Percentiles rank a stretch among this genome's conserved stretches.
Conservation (phyloP, 163 green algal species). For the Scenedesmus sp. region DNA sequence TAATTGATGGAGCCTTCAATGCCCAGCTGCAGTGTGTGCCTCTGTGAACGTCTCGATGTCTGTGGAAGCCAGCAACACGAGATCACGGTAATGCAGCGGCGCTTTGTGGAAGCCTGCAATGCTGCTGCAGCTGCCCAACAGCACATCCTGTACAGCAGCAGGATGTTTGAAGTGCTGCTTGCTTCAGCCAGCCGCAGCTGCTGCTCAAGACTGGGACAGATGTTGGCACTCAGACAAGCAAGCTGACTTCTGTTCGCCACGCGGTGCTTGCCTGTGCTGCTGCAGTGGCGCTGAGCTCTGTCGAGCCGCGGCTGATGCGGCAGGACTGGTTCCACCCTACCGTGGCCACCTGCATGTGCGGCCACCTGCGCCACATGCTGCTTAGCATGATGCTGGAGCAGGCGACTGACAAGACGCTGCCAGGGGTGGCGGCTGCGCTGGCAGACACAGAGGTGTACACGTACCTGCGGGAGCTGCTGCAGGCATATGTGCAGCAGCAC, state of each 20-base stretch:
- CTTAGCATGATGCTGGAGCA: constrained; percentile 39
- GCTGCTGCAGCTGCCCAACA: no score
- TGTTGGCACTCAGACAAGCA: not conserved
- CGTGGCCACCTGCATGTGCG: constrained; percentile 70
- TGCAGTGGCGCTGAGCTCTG: constrained; percentile 4
- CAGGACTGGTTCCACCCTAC: constrained; percentile 70
- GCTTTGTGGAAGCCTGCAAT: no score
- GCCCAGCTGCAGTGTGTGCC: not conserved
- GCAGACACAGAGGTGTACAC: constrained; percentile 6
- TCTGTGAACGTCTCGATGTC: no score
- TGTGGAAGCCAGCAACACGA: no score
- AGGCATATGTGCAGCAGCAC: not conserved
- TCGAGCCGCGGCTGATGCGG: constrained; percentile 61
- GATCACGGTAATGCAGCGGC: no score
- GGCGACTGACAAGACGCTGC: not conserved
- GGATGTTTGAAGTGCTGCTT: no score
- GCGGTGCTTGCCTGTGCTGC: not conserved
- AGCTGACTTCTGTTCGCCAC: not conserved
- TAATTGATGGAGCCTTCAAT: not conserved
- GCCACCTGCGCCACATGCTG: constrained; percentile 56
- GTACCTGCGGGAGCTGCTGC: not conserved
- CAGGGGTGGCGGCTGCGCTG: not conserved
- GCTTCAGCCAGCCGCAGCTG: no score
- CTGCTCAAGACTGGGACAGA: not conserved
- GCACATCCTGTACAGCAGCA: no score